These are phyloP conservation scores for Gossypium australe DNA, from an alignment of 345 rosid species.

Conservation along the genomic window DNA sequence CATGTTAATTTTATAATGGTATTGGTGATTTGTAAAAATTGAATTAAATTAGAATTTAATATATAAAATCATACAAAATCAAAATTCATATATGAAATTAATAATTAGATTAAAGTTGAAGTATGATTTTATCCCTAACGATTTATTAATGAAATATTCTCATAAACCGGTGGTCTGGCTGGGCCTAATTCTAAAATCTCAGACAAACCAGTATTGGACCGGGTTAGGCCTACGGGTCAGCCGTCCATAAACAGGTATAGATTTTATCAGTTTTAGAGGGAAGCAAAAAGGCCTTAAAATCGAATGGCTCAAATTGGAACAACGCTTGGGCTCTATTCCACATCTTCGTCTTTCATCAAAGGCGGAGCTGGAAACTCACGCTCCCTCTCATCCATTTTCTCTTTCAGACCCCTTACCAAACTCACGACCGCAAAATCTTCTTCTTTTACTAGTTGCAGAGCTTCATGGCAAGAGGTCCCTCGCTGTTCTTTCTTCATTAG, in stretches of 20 bases:
- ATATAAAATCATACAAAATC: no score
- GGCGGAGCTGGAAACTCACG: background rate
- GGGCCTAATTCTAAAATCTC: background rate
- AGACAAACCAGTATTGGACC: background rate
- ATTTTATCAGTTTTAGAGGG: background rate
- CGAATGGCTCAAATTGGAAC: conserved; percentile 31
- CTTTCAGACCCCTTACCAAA: background rate
- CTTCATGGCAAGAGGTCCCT: conserved; percentile 85
- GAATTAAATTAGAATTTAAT: no score
- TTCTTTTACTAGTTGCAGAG: conserved; percentile 43
- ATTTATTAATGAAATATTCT: no score
- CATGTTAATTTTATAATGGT: no score
- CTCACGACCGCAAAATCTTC: conserved; percentile 11
- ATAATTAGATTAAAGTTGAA: no score
- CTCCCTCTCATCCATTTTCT: conserved; percentile 6
- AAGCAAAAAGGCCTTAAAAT: background rate
- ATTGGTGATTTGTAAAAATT: no score
- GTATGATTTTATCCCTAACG: no score
- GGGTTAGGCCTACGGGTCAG: background rate
- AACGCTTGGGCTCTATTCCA: conserved; percentile 25
- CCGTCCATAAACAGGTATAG: background rate
- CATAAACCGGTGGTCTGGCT: background rate
- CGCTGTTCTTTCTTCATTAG: background rate
- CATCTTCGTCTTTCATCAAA: conserved; percentile 24
- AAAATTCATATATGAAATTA: no score